Base-by-base conservation (phyloP, 441 rosid species). In the Pelargonium australe region DNA sequence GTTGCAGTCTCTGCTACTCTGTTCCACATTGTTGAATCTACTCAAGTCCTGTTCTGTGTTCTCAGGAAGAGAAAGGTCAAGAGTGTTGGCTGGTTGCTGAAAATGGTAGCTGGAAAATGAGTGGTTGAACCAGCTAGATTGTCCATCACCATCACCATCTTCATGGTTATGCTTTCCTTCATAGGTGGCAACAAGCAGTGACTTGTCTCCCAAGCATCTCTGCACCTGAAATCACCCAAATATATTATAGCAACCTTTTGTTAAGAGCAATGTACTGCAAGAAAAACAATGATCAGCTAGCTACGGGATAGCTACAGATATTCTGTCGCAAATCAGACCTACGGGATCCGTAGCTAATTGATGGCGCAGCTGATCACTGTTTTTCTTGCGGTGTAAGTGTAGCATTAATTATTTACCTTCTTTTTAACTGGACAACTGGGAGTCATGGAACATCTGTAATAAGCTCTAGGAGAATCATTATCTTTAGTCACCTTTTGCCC, bases 401-500 rank as follows among this genome's bases (percentile, higher is more conserved):
- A 2, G 31, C 31, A 25, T 25, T 25, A 25, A 25, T 25, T 25
- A 25, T 25, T 25, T 64, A 90, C 97, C 97, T 95, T 95, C 89
- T 95, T 95, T 75, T 95, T 95, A 31, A 95, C 99, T 8, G 95
- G 92, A 81, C 99, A 95, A 68, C 78, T 83, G 9, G 99, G 99
- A 72, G 99, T 97, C 74, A 84, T 86, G 65, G 98, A 90, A 80
- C 99, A 95, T 75, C 85, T 95, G 90, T 87, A 95, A 84, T 95
- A 95, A 75, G 98, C 99, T 84, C 98, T 83, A 8, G 99, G 99
- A 69, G 82, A 95, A 63, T 96, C 98, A 68, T 95, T 95, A 67
- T 95, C 95, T 82, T 97, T 91, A 3, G 99, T 91, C 14, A 95
- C 96, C 73, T 95, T 95, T 69, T 95, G 99, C n/a, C 99, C 99